Conservation (phyloP, 192 early-diverging fungal species). For the Irineochytrium annulatum region DNA sequence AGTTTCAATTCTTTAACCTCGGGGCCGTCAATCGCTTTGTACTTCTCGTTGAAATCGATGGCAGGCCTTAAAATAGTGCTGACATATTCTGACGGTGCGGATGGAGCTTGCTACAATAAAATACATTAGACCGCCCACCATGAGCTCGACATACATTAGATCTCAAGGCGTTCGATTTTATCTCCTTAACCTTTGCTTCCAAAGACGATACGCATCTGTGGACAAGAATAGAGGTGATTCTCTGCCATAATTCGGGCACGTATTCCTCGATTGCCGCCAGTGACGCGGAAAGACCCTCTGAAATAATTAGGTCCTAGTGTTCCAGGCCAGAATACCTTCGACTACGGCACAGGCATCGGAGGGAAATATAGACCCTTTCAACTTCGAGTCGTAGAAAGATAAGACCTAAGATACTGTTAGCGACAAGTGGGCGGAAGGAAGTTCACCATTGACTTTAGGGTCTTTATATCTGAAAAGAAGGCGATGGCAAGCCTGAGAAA, state of each 20-base stretch:
- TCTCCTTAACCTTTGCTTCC: not conserved
- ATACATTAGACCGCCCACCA: not conserved
- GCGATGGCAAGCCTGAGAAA: not conserved
- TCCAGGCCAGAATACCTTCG: no score
- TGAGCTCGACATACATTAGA: not conserved
- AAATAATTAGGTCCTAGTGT: no score
- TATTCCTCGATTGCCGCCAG: not conserved
- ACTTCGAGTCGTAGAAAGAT: not conserved
- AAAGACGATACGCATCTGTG: not conserved
- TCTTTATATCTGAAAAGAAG: not conserved
- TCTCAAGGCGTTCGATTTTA: not conserved
- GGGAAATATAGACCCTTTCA: not conserved
- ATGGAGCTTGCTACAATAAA: conserved; percentile 1
- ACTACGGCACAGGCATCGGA: no score
- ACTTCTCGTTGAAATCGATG: conserved; percentile 2
- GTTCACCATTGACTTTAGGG: not conserved
- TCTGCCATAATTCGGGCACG: not conserved
- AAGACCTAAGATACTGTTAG: not conserved
- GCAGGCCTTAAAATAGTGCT: conserved; percentile 15
- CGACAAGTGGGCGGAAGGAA: not conserved
- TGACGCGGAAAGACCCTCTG: not conserved
- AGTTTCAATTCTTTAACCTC: conserved; percentile 8
- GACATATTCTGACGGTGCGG: conserved; percentile 14
- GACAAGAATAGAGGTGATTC: not conserved
- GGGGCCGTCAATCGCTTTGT: not conserved